Evolutionary conservation across 2,329 filamentous ascomycete species (phyloP), one percentile per base, ranked within the genome.

Genomic region (Apiospora arundinis): DNA sequence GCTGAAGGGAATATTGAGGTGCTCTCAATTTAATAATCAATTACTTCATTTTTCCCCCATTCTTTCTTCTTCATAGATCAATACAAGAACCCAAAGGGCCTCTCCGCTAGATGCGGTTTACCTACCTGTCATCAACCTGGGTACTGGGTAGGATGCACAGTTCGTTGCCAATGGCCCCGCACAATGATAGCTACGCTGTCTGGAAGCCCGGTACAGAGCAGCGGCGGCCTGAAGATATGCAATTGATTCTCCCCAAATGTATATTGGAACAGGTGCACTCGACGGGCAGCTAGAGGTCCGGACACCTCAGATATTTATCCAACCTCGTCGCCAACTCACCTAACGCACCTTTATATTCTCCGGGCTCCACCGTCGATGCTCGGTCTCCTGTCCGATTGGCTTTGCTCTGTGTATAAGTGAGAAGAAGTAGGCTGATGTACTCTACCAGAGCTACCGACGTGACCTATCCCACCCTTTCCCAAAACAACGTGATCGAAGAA

Each of bases 341-440:
- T 5, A 46, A 3, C 18, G 2, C 28, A 8, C 49, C 52, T 32
- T 25, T 14, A 32, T 56, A 56, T 8, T 32, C 14, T 5, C 14
- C 25, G 5, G 32, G 6, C 56, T 8, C 56, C 56, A 63, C 56
- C 32, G 1, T 9, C 21, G 32, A 63, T 5, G 37, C 9, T 63
- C 56, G 56, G 56, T 40, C 40, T 6, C 32, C 56, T n/a, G 32
- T 28, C 56, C 56, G 56, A 63, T 63, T 63, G 56, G 56, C 56
- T 40, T 63, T 8, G 8, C 21, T 21, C 32, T n/a, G 11, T 21
- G 18, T 40, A 18, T 63, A 40, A 63, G 56, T 37, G 52, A 37
- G 25, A 11, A 45, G 12, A 16, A 2, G 25, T 60, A 32, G 7
- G 14, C 14, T n/a, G n/a, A n/a, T n/a, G n/a, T n/a, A n/a, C 32